These are phyloP conservation scores for Teratosphaeria destructans DNA, from an alignment of 2,329 filamentous ascomycete species.

Conservation along the genomic window DNA sequence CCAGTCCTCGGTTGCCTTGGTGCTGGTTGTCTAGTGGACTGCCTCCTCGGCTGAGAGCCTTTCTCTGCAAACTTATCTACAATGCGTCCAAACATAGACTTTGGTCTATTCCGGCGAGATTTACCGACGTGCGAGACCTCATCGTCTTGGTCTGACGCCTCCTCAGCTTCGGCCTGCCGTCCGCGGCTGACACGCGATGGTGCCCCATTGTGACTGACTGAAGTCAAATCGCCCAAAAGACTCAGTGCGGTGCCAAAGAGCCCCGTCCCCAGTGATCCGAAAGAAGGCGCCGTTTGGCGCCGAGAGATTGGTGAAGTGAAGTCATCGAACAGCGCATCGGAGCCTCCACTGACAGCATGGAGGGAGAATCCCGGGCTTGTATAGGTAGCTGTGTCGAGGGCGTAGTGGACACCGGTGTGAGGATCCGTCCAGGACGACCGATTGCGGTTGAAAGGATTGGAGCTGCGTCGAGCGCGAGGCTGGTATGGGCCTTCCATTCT, in stretches of 20 bases:
- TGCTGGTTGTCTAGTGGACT: constrained; percentile 4
- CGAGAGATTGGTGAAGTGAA: not conserved
- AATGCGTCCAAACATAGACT: constrained; percentile 14
- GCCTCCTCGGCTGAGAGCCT: constrained; percentile 3
- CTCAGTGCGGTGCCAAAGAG: constrained; percentile 18
- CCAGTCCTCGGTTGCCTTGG: constrained; percentile 1
- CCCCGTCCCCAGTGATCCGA: constrained; percentile 7
- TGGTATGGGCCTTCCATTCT: not conserved
- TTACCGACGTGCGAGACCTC: not conserved
- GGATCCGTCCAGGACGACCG: constrained; percentile 15
- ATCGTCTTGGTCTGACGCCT: constrained; percentile 11
- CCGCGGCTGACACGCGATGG: not conserved
- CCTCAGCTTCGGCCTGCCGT: constrained; percentile 8
- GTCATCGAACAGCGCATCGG: constrained; percentile 4
- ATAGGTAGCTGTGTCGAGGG: constrained; percentile 17
- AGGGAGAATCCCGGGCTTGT: constrained; percentile 18
- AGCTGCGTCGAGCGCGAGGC: not conserved
- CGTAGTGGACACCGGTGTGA: constrained; percentile 15
- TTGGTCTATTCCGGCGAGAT: constrained; percentile 4
- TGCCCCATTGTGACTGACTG: constrained; percentile 1
- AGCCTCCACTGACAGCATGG: constrained; percentile 12
- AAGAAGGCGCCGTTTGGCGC: not conserved
- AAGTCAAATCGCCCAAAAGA: constrained; percentile 13
- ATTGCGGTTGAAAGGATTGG: not conserved
- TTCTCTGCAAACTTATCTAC: constrained; percentile 14